These are phyloP conservation scores for Trichoderma oligosporum DNA, from an alignment of 2,329 filamentous ascomycete genomes.

Conservation along the genomic window DNA sequence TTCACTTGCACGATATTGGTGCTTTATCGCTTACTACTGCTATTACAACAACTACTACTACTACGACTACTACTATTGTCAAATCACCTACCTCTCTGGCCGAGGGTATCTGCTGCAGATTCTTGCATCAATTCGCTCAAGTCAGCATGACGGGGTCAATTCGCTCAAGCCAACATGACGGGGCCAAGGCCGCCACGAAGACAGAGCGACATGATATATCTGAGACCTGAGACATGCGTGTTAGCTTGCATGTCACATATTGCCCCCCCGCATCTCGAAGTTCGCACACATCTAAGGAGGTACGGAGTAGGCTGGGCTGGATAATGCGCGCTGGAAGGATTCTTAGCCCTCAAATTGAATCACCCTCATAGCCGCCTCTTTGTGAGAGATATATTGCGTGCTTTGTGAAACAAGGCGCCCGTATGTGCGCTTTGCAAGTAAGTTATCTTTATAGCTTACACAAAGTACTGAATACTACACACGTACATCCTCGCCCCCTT, in stretches of 20 bases:
- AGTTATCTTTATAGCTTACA: too few relatives aligned
- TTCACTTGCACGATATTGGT: too few relatives aligned
- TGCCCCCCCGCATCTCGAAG: not conserved
- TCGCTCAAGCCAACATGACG: not conserved
- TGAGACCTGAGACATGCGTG: not conserved
- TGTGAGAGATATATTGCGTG: conserved; percentile 10
- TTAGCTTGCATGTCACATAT: not conserved
- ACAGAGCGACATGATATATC: not conserved
- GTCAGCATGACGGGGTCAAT: not conserved
- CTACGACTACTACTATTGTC: not conserved
- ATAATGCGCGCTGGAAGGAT: not conserved
- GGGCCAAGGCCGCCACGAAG: not conserved
- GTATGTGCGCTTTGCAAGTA: not conserved
- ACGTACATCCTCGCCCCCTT: too few relatives aligned
- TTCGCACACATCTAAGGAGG: too few relatives aligned
- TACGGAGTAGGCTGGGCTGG: too few relatives aligned
- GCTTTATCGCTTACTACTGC: too few relatives aligned
- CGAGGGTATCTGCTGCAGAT: not conserved
- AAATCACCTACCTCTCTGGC: too few relatives aligned
- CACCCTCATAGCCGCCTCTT: not conserved
- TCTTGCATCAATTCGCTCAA: not conserved
- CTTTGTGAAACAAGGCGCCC: conserved; percentile 11
- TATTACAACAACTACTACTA: not conserved
- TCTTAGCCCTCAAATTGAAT: not conserved
- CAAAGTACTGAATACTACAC: too few relatives aligned